phyloP scores from a whole-genome alignment of 2,329 filamentous ascomycete species.

The Microsporum audouinii region DNA sequence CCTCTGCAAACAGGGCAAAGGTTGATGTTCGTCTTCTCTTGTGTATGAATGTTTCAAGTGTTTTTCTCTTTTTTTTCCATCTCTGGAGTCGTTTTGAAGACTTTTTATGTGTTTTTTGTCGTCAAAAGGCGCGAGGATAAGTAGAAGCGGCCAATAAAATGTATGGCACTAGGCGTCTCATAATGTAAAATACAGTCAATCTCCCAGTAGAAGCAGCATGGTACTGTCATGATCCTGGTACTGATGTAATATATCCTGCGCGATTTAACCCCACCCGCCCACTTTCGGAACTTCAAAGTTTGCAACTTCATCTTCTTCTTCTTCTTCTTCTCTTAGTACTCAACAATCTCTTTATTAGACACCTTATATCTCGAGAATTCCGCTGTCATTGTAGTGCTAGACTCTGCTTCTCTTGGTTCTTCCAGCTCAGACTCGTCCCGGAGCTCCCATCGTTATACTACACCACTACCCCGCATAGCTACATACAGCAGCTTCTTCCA shows the following conservation, averaged over 20 bases:
- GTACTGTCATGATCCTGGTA: background rate
- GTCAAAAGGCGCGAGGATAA: background rate
- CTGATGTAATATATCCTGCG: background rate
- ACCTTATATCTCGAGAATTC: slow-evolving; percentile 12
- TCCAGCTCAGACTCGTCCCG: background rate
- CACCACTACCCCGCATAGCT: background rate
- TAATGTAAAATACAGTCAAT: background rate
- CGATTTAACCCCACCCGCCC: slow-evolving; percentile 1
- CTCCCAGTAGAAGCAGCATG: background rate
- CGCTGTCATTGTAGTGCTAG: slow-evolving; percentile 14
- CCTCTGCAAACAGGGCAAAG: background rate
- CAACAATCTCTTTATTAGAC: slow-evolving; percentile 10
- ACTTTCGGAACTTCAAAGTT: background rate
- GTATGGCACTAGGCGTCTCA: background rate
- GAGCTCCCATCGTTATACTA: background rate
- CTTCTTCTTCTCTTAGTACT: slow-evolving; percentile 10
- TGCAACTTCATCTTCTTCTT: background rate
- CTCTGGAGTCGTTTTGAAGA: background rate
- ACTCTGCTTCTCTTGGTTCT: slow-evolving; percentile 9
- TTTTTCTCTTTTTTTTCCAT: background rate
- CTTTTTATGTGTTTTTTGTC: background rate
- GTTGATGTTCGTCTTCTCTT: background rate
- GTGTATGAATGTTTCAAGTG: background rate
- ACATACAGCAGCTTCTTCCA: slow-evolving; percentile 27
- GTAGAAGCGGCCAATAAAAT: background rate